A percentile compares a stretch with the other conserved stretches of the same genome.
Conservation (phyloP, 257 asterid species). For the Anisodus acutangulus region DNA sequence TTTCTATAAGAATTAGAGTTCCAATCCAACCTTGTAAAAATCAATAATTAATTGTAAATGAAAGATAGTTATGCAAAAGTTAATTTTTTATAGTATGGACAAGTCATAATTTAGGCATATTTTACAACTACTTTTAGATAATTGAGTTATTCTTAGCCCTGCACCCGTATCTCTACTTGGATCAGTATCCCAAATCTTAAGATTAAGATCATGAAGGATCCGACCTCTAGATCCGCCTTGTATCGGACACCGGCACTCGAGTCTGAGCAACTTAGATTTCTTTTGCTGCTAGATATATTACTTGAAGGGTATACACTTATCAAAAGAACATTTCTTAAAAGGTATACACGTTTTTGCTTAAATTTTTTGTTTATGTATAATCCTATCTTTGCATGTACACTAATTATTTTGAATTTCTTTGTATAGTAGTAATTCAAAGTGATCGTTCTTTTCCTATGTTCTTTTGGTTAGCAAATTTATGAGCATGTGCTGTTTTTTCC, state of each 20-base stretch:
- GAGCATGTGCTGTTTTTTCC: conserved; percentile 14
- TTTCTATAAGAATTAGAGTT: neutral
- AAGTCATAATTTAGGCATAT: neutral
- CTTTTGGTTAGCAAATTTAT: conserved; percentile 7
- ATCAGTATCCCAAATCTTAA: too few species aligned
- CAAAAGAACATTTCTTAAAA: neutral
- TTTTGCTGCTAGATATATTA: neutral
- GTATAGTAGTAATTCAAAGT: too few species aligned
- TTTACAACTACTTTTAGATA: neutral
- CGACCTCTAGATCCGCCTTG: neutral
- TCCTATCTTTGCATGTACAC: too few species aligned
- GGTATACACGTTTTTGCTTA: neutral
- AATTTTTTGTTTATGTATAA: too few species aligned
- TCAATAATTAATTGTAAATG: neutral
- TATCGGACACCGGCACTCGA: too few species aligned
- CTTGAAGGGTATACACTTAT: neutral
- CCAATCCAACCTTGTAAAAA: neutral
- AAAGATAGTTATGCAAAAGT: neutral
- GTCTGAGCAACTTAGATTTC: neutral
- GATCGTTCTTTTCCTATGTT: neutral
- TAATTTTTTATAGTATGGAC: neutral
- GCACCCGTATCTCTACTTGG: neutral
- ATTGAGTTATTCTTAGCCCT: too few species aligned
- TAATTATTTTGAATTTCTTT: too few species aligned
- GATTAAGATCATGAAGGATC: neutral